Base-by-base conservation (phyloP, 306 rosid species). In the Clitoria ternatea region DNA sequence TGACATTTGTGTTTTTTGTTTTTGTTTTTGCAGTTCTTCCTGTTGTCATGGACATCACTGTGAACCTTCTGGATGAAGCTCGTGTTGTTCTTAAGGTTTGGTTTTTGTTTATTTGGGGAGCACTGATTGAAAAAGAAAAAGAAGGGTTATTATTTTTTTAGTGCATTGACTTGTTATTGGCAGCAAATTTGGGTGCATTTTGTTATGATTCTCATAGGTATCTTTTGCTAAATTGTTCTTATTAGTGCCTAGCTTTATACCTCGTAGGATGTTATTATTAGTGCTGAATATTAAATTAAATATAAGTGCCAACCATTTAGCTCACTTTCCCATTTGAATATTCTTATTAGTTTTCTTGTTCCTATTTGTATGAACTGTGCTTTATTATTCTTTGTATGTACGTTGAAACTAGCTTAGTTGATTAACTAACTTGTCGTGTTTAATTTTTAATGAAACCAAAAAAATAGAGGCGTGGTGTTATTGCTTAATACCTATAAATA, bases 61-160 rank as follows among this genome's bases (percentile, higher is more conserved):
- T 93, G 82, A 84, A 82, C 83, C 97, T 93, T 74, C 88, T 87
- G 0, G 94, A 93, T 67, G 97, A 87, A 68, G 83, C 95, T 72
- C 78, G 42, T 69, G 86, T 92, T 40, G 35, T 84, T 89, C 83
- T 93, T 57, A 90, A 90, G 98, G 98, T 93, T 52, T 36, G 79
- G n/a, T n/a, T 11, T 59, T 14, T 23, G 2, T 44, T 63, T 32
- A 23, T 52, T n/a, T 77, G 17, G 3, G 10, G 37, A 0, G 20
- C 33, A 40, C 20, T 22, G 14, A 49, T 48, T 27, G 8, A 29
- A 39, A 12, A 12, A 6, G 19, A 1, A 17, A 12, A 6, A 17
- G 3, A 17, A 35, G 10, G 1, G 2, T 3, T 68, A 50, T 54
- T 27, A 23, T 14, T n/a, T 19, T 7, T 54, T 54, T 19, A 23